Evolutionary conservation across 192 early-diverging fungal species (phyloP), one percentile per base, ranked within the genome.

Genomic region (Gamsiella multidivaricata): DNA sequence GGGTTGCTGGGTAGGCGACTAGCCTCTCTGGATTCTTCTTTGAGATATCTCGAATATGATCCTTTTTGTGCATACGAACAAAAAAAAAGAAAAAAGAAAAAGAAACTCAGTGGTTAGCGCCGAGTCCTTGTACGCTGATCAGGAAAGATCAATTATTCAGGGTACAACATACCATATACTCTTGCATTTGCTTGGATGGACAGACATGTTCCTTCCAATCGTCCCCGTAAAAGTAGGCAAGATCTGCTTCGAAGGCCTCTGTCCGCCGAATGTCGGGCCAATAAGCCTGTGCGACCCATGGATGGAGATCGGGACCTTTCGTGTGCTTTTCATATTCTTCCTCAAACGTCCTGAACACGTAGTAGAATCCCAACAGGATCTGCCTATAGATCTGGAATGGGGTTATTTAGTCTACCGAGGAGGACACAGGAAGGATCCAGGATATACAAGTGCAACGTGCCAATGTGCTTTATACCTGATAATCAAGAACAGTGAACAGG

Each of bases 371-470:
- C 23, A 75, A 56, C 12, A 75, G 56, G 34, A 75, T 65, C 41
- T 75, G 71, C 12, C 71, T 43, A 28, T 75, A 75, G 31, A 75
- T 64, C 71, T 75, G n/a, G n/a, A n/a, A n/a, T n/a, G n/a, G 26
- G 3, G 22, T 46, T 60, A 31, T 39, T 39, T 39, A 9, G 12
- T 39, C 5, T 39, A 10, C 39, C 39, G 14, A 41, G 14, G 39
- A 14, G 39, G 39, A 41, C 17, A 46, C 4, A 46, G 45, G 9
- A 9, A 46, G 5, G 45, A 18, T n/a, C n/a, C n/a, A n/a, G n/a
- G n/a, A 31, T 45, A 20, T 41, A 41, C 23, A 10, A 41, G 18
- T 12, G 37, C 7, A 12, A 39, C 37, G 31, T 10, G 33, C 1
- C 18, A 6, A 15, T 15, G 9, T 20, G 9, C n/a, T n/a, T n/a